Conservation (phyloP, 1,139 yeast genomes). For the Eremothecium gossypii region DNA sequence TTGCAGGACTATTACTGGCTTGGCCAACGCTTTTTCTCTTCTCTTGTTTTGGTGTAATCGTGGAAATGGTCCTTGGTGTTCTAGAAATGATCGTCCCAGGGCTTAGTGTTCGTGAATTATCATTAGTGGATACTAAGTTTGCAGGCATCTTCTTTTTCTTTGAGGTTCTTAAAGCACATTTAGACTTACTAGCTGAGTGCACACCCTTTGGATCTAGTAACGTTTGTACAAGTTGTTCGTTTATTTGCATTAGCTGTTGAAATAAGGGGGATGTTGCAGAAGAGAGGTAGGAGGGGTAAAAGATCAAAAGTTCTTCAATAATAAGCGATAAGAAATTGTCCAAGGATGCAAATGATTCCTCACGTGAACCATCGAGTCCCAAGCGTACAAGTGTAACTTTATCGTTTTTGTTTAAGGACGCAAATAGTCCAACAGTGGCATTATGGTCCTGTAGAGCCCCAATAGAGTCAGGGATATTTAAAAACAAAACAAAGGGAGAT, state of each 20-base stretch:
- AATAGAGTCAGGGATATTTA: constrained; percentile 41
- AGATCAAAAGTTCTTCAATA: constrained; percentile 11
- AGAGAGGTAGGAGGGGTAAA: constrained; percentile 17
- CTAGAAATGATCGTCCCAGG: no score
- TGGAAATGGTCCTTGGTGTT: no score
- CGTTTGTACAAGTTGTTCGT: constrained; percentile 6
- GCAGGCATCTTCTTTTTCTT: constrained; percentile 1
- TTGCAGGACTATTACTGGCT: no score
- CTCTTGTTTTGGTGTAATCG: no score
- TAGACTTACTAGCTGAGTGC: not conserved
- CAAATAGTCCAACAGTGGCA: constrained; percentile 41
- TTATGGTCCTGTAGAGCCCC: constrained; percentile 32
- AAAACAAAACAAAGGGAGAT: constrained; percentile 55
- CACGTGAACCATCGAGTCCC: constrained; percentile 10
- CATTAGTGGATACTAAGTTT: not conserved
- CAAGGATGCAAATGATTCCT: constrained; percentile 8
- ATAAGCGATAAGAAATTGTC: constrained; percentile 12
- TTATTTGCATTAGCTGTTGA: constrained; percentile 11
- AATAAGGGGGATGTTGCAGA: constrained; percentile 17
- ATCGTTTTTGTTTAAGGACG: constrained; percentile 30
- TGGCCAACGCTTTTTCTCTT: no score
- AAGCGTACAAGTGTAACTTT: constrained; percentile 18
- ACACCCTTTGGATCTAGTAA: not conserved
- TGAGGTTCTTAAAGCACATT: not conserved
- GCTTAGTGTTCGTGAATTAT: no score